Base-by-base conservation (phyloP, 768 basidiomycete genomes). In the Clavulina sp. region DNA sequence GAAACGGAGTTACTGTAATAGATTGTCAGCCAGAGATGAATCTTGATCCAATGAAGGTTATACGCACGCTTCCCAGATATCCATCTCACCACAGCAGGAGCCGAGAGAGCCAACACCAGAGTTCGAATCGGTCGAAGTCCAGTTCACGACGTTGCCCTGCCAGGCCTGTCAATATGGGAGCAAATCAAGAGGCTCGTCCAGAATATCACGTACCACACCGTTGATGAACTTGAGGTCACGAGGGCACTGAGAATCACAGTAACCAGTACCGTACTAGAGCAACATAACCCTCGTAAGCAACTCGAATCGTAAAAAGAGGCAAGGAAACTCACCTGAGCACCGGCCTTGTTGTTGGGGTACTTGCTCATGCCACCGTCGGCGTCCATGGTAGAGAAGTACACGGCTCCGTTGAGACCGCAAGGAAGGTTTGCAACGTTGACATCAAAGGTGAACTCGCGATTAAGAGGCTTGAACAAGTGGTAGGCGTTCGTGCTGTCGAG, bases 231-330 rank as follows among this genome's bases (percentile, higher is more conserved):
- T 76, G 64, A 77, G 63, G 60, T 76, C 75, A 33, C 67, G 67
- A 1, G 74, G 74, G 64, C 75, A 76, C 60, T 77, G 75, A 18
- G 76, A 70, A 61, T 78, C 76, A 62, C 77, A 77, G 64, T 78
- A 78, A 9, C 77, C 77, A n/a, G 75, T 76, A 41, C 76, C 75
- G 63, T 72, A 78, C 62, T n/a, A n/a, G n/a, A n/a, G n/a, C n/a
- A n/a, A n/a, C n/a, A n/a, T n/a, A n/a, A n/a, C n/a, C n/a, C n/a
- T n/a, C n/a, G n/a, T n/a, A n/a, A n/a, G n/a, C n/a, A n/a, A n/a
- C n/a, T n/a, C n/a, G n/a, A n/a, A n/a, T n/a, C n/a, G n/a, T n/a
- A n/a, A n/a, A n/a, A n/a, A n/a, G n/a, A n/a, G n/a, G n/a, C n/a
- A n/a, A n/a, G n/a, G n/a, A n/a, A n/a, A n/a, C n/a, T n/a, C n/a